A percentile compares a stretch with the other conserved stretches of the same genome.
These are phyloP conservation scores for Pelargonium myrrhifolium DNA, from an alignment of 441 rosid genomes.

Conservation along the genomic window DNA sequence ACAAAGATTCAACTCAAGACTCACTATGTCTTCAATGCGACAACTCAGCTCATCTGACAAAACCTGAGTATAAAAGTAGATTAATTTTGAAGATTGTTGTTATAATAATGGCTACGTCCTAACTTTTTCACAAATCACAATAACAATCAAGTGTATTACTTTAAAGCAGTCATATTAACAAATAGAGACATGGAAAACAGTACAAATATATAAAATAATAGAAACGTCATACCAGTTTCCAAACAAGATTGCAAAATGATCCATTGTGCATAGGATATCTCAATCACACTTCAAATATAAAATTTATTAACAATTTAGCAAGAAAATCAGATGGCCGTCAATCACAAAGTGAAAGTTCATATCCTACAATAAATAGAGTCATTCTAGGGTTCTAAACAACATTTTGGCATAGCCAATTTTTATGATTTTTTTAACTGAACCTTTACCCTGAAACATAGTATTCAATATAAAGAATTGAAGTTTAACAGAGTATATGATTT, in stretches of 20 bases:
- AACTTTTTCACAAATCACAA: no score
- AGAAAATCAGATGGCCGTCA: neutral
- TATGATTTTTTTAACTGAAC: neutral
- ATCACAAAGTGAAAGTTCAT: neutral
- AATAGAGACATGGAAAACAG: no score
- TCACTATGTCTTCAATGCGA: conserved; percentile 52
- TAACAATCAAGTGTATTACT: neutral
- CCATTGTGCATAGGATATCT: neutral
- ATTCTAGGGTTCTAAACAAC: neutral
- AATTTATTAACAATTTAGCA: neutral
- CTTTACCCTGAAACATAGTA: neutral
- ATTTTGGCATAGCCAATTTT: neutral
- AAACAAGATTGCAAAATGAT: conserved; percentile 4
- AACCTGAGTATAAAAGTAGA: conserved; percentile 35
- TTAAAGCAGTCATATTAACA: neutral
- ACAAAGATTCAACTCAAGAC: conserved; percentile 78
- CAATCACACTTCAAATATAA: conserved; percentile 3
- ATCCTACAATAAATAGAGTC: neutral
- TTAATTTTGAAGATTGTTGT: neutral
- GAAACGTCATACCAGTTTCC: conserved; percentile 3
- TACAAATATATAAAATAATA: no score
- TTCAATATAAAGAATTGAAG: neutral
- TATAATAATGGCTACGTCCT: neutral
- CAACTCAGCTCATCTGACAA: conserved; percentile 65
- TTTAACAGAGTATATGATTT: neutral